Evolutionary conservation across 768 basidiomycete species (phyloP), one percentile per base, ranked within the genome.

Genomic region (Hericium coralloides): DNA sequence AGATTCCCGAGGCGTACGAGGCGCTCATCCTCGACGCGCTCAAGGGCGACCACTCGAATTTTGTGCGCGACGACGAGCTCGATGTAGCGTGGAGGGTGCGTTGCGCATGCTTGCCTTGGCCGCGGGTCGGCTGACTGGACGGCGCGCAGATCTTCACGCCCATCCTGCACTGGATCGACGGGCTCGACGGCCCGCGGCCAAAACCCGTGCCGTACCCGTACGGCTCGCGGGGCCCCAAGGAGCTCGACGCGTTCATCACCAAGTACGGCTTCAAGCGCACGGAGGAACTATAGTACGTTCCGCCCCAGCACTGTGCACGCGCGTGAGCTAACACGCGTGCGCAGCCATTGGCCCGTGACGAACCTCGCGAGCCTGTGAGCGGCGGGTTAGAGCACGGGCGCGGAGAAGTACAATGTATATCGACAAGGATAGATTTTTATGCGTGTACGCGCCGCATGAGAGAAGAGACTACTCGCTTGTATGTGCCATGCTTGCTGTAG

Each of bases 21-120:
- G 87, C 88, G 10, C 84, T 99, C 58, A 95, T 99, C 67, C 78
- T 98, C 58, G 95, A 99, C 67, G 92, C 92, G 14, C 79, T 99
- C 71, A 90, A 87, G 69, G 95, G 95, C n/a, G 95, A 99, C 67
- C 95, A 98, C 73, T 95, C 93, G 25, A 99, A 99, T 77, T 99
- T 99, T 76, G 95, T 99, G 57, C 85, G 95, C 60, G 82, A 98
- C 69, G 95, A 99, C 71, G 95, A 99, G 72, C 78, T 99, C 64
- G 95, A 98, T 66, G 85, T 87, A 53, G 97, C 95, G 2, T 99
- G 95, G 95, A 97, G 95, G 85, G 92, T 90, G 51, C 49, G 80
- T 70, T 54, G 36, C 38, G 15, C 56, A 18, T 23, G 3, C 36
- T 37, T 12, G 12, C 23, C n/a, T 14, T 9, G 18, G 4, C 20